Base-by-base conservation (phyloP, 257 asterid genomes). In the Osmanthus fragrans region DNA sequence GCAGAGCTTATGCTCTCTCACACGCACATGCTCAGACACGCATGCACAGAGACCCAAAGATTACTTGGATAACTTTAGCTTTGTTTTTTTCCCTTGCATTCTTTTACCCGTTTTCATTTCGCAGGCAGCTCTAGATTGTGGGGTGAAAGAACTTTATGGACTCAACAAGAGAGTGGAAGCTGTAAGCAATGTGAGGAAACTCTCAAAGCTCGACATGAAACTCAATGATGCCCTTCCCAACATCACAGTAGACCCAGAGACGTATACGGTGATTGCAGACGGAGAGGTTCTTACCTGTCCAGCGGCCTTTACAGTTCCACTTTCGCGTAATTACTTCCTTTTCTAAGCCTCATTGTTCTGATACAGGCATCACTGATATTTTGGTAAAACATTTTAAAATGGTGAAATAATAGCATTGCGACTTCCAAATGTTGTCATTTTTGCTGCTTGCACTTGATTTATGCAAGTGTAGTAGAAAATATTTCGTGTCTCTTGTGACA, bases 181-280 rank as follows among this genome's bases (percentile, higher is more conserved):
- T 21, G 93, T 95, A 71, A 76, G 91, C 75, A 90, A 91, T 15
- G 90, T 80, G 74, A 86, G 98, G 84, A 84, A 79, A 79, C 94
- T 91, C 51, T 87, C 93, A 18, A 95, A 95, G 81, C 96, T 90
- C 0, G 92, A 95, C 90, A 95, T 95, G 99, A 95, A 89, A 88
- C 89, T 90, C 70, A 95, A 95, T 45, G 88, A 90, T 69, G 91
- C 97, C 56, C 97, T 95, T 75, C 99, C 99, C 16, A 51, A 79
- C 78, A 93, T 95, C 78, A 85, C 87, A 1, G 97, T 93, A 0
- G 96, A 90, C 71, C 97, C 99, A 0, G 98, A 93, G 90, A 88
- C 97, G 1, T 95, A 93, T 88, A 87, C 36, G 1, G 99, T 95
- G 64, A 88, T 88, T 37, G 97, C 96, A 70, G 97, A 95, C 18